Evolutionary conservation across 106 monocot genomes (phyloP), one percentile per base, ranked within the genome.

Genomic region (Apostasia ramifera): DNA sequence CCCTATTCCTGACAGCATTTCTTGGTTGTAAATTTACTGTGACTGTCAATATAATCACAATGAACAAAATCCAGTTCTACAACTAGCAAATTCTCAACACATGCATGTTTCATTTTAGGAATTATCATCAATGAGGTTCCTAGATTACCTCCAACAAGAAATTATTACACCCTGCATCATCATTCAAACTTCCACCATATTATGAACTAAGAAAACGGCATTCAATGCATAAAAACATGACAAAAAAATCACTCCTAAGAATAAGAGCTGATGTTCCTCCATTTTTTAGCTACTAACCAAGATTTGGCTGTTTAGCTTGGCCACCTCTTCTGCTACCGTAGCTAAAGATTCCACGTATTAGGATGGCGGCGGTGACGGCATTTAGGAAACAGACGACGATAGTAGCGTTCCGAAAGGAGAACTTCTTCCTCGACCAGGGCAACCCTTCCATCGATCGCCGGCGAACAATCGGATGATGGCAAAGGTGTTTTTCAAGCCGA

Each of bases 321-420:
- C 57, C 9, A 44, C 46, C 49, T 54, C 73, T 70, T 60, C 52
- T 60, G 53, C 59, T 66, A 12, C 81, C 44, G 63, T 66, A 74
- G 67, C 47, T 58, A 79, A 82, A 71, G 81, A 83, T 71, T 5
- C 76, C 80, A 2, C 74, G 73, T 56, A 91, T 64, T 61, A 93
- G 86, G 53, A 89, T 57, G 13, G 74, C 47, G 15, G 69, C 72
- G 45, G 78, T 80, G 73, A 86, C 46, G 80, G 86, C 69, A 69
- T 93, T 93, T 52, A 89, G 48, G 77, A 79, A 78, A 79, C 89
- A 89, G 9, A 86, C 58, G 37, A 81, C 59, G 44, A 86, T 70
- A 61, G 93, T 93, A 52, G 93, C 93, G 69, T 82, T 89, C 77
- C 73, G 78, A 80, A 80, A 93, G 3, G 89, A 86, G 44, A 91